Percentiles rank a stretch among this genome's conserved stretches.
Evolutionary conservation across 106 monocot species (phyloP).

Genomic region (Phalaenopsis equestris): DNA sequence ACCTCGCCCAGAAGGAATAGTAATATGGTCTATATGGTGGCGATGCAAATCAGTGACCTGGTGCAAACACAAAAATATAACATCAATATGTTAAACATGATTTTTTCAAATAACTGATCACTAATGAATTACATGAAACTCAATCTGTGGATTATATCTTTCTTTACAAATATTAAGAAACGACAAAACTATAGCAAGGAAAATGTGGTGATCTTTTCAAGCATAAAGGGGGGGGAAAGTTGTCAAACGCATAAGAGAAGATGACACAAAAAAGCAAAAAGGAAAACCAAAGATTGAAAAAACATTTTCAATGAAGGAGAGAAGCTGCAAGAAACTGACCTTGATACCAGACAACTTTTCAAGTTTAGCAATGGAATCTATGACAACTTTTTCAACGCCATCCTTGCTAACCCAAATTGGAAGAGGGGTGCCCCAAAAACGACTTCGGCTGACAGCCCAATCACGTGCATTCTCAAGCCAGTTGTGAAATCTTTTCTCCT

Average conservation of each 20-base stretch:
- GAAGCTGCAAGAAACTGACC: constrained; percentile 28
- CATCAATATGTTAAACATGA: background rate
- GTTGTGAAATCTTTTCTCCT: constrained; percentile 97
- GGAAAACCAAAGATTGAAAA: background rate
- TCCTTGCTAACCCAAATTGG: constrained; percentile 94
- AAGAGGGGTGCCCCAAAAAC: constrained; percentile 99
- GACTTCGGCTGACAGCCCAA: constrained; percentile 94
- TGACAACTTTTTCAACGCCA: constrained; percentile 70
- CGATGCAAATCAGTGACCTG: constrained; percentile 95
- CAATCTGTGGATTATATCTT: background rate
- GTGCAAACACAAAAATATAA: background rate
- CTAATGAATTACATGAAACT: background rate
- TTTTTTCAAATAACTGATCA: background rate
- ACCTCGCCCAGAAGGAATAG: constrained; percentile 85
- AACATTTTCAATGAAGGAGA: constrained; percentile 1
- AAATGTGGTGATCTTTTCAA: background rate
- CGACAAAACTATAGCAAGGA: background rate
- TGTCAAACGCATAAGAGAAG: background rate
- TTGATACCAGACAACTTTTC: constrained; percentile 77
- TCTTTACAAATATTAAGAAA: constrained; percentile 7
- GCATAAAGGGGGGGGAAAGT: too few relatives aligned
- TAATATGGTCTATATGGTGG: constrained; percentile 88
- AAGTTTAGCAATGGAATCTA: constrained; percentile 87
- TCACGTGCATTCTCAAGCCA: constrained; percentile 99
- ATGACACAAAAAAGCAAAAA: background rate